Evolutionary conservation across 1,284 basidiomycete species (phyloP).

Genomic region (Marasmius oreades): DNA sequence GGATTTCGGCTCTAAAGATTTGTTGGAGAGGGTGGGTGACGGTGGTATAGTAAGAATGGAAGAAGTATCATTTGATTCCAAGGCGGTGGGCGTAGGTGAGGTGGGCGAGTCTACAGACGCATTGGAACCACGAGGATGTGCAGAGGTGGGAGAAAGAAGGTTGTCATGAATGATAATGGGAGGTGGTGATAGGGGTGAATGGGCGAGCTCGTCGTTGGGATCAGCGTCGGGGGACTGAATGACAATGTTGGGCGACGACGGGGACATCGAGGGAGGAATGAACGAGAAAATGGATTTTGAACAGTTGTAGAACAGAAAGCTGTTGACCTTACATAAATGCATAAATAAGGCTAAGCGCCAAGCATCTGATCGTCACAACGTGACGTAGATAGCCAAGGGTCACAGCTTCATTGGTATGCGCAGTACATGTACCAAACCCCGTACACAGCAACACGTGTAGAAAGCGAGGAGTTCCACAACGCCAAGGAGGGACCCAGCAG

Average conservation of each 20-base stretch:
- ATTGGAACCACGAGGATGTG: neutral
- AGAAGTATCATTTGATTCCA: constrained; percentile 11
- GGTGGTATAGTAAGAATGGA: constrained; percentile 18
- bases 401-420: no score
- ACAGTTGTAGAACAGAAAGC: no score
- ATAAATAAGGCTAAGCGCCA: no score
- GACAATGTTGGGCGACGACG: constrained; percentile 3
- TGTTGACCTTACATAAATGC: no score
- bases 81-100: constrained; percentile 9
- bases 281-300: neutral
- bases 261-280: neutral
- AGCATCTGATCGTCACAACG: no score
- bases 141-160: constrained; percentile 4
- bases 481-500: no score
- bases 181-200: neutral
- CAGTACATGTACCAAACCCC: no score
- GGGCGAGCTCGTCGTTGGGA: neutral
- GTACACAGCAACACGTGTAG: no score
- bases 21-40: constrained; percentile 51
- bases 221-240: constrained; percentile 3
- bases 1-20: constrained; percentile 50
- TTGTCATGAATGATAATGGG: neutral
- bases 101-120: neutral
- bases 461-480: no score
- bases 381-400: no score